Evolutionary conservation across 1,284 basidiomycete genomes (phyloP), one percentile per base, ranked within the genome.

Genomic region (Melampsora abietis-canadensis): DNA sequence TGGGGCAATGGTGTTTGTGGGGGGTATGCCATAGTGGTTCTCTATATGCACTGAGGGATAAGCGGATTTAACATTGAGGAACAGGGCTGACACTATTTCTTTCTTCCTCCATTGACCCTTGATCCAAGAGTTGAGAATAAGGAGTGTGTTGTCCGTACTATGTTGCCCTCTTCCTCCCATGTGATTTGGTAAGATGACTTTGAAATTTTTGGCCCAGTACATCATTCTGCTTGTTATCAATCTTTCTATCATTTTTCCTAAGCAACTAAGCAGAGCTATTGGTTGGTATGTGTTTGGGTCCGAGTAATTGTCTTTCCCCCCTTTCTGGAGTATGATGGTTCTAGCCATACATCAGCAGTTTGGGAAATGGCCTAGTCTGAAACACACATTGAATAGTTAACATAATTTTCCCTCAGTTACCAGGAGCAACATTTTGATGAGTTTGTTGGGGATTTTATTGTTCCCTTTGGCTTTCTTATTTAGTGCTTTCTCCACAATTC

Each of bases 201-300:
- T 34, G 5, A 10, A 3, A 4, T 3, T 27, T 34, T 54, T 27
- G 6, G 31, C 27, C 27, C 51, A 68, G 51, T 10, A 68, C 7
- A 30, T 34, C 2, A 68, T 24, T 2, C 57, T 31, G 7, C 60
- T 57, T 17, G 57, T 70, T 10, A 72, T 34, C 1, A 72, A 21
- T 14, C 31, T 54, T 27, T 72, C 60, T 31, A 72, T 40, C 12
- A 72, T 7, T 27, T 72, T 72, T 8, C 68, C 61, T 7, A 72
- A 8, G 24, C 34, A 19, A 4, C n/a, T 37, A 7, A 69, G 54
- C 8, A 69, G 21, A 2, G 66, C 66, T 40, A 68, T 68, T 19
- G 66, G 51, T 7, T 30, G 4, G 51, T 68, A 68, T 7, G 54
- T 4, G 37, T 30, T 31, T 2, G 66, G 30, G 8, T 59, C 2